Percentiles rank a stretch among this genome's conserved stretches.
These are phyloP conservation scores for Sarocladium oryzae DNA, from an alignment of 2,329 filamentous ascomycete genomes.

Conservation along the genomic window DNA sequence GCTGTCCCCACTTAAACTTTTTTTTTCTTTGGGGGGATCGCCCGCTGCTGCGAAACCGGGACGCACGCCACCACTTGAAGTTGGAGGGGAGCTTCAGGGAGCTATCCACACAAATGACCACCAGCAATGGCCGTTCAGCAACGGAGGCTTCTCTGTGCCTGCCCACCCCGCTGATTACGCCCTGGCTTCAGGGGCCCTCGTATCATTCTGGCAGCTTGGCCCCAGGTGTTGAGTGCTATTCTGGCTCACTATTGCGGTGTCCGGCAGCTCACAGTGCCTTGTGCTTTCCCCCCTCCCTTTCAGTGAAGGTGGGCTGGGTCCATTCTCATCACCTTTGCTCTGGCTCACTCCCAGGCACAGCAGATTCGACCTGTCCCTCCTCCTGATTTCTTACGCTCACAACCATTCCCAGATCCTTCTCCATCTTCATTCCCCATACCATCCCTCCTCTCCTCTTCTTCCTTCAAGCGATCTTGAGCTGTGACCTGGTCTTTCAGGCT, in stretches of 20 bases:
- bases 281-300: not conserved
- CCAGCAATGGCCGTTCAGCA: too few relatives aligned
- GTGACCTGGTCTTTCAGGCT: not conserved
- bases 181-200: too few relatives aligned
- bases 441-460: constrained; percentile 7
- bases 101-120: not conserved
- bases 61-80: not conserved
- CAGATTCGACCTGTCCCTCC: constrained; percentile 6
- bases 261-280: constrained; percentile 2
- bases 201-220: not conserved
- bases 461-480: constrained; percentile 1
- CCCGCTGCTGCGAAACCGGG: constrained; percentile 5
- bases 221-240: not conserved
- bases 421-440: constrained; percentile 6
- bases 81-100: not conserved
- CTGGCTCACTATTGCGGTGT: not conserved
- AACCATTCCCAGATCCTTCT: constrained; percentile 8
- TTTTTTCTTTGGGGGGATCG: constrained; percentile 8
- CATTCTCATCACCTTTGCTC: constrained; percentile 4
- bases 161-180: too few relatives aligned
- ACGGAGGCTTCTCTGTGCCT: too few relatives aligned
- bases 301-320: constrained; percentile 1
- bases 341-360: constrained; percentile 1
- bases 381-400: constrained; percentile 9
- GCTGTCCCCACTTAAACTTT: not conserved